Conservation (phyloP, 176 grass and related monocot genomes). For the Paspalum vaginatum region DNA sequence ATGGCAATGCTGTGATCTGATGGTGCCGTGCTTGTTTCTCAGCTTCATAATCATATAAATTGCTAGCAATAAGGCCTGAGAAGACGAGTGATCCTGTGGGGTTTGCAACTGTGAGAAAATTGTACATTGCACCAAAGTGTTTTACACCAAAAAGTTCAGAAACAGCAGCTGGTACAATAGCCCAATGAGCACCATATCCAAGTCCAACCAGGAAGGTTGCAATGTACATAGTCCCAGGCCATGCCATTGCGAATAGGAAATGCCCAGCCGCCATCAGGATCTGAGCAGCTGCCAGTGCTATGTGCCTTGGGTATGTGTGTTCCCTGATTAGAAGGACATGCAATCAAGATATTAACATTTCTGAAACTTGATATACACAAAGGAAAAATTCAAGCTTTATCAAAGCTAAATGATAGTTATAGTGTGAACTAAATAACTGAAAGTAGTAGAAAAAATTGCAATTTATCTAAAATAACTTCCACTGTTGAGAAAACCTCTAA, state of each 20-base stretch:
- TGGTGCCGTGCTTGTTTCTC: conserved; percentile 61
- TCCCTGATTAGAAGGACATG: conserved; percentile 58
- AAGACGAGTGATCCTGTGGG: conserved; percentile 73
- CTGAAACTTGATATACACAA: neutral
- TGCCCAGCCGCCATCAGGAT: conserved; percentile 69
- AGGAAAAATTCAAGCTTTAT: conserved; percentile 25
- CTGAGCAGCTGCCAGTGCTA: conserved; percentile 67
- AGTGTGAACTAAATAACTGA: neutral
- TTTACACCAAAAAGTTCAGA: conserved; percentile 85
- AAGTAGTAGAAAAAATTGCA: conserved; percentile 27
- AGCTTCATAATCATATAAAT: conserved; percentile 70
- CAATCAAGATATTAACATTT: conserved; percentile 19
- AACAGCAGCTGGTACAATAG: conserved; percentile 68
- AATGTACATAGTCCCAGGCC: conserved; percentile 86
- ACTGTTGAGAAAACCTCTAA: neutral
- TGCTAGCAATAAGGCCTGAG: conserved; percentile 79
- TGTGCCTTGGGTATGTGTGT: conserved; percentile 67
- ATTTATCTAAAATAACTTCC: conserved; percentile 1
- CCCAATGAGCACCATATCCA: conserved; percentile 86
- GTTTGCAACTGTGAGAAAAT: conserved; percentile 87
- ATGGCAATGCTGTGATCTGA: conserved; percentile 18
- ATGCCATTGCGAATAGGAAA: conserved; percentile 90
- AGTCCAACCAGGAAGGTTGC: conserved; percentile 79
- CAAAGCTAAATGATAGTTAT: neutral
- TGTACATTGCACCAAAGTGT: conserved; percentile 86